Evolutionary conservation across 2,329 filamentous ascomycete genomes (phyloP), one percentile per base, ranked within the genome.

Genomic region (Colletotrichum spaethianum): DNA sequence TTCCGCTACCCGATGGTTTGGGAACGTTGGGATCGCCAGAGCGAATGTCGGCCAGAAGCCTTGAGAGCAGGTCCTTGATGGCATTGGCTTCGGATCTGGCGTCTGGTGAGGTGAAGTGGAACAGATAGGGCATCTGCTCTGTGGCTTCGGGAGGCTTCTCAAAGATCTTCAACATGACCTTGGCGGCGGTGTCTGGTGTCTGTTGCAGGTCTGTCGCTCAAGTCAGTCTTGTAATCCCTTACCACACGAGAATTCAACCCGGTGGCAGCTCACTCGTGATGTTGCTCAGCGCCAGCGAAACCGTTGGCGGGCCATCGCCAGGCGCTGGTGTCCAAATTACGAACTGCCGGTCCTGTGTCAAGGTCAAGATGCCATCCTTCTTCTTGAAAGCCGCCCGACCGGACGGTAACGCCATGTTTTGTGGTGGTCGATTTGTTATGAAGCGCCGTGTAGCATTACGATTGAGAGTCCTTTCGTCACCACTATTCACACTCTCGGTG

Each of bases 161-260:
- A 76, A 98, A 94, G 67, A 99, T 92, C 82, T 96, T 98, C 72
- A 98, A 89, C 88, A 98, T 98, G 64, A 97, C 95, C 86, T 98
- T 98, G 23, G 94, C 86, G 44, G 91, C 92, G n/a, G 88, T 92
- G 72, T 94, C 94, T 16, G 96, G 95, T 0, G 96, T 98, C 81
- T 98, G 96, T 82, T 99, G 96, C 60, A 99, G 90, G 83, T 98
- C 94, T 96, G 76, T 40, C 61, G 6, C 31, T 23, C n/a, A 46
- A 66, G 73, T 76, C 46, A 77, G 75, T 74, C 44, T 28, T 42
- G 40, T 12, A 4, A 26, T 12, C n/a, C 23, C 14, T 12, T 38
- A 26, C 14, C 11, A 26, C 6, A 23, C 20, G 18, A 28, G 9
- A 36, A 12, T 14, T 48, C 33, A 26, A 2, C 46, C 16, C 46